Conservation (phyloP, 106 monocot genomes). For the Dendrobium huoshanense region DNA sequence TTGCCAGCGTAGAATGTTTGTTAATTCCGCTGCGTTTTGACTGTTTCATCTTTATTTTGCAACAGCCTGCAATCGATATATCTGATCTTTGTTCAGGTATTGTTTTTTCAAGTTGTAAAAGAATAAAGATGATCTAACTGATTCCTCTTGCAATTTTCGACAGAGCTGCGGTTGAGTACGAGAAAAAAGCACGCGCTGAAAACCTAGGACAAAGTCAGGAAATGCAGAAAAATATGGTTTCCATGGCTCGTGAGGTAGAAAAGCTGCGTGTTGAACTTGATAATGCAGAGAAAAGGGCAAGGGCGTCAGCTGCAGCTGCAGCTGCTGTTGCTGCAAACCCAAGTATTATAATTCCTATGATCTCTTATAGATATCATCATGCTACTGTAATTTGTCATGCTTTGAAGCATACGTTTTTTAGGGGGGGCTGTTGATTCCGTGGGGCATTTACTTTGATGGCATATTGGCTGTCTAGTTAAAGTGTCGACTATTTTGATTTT, state of each 20-base stretch:
- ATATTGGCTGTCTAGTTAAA: no score
- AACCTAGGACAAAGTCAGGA: conserved; percentile 57
- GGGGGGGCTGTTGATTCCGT: neutral
- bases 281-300: conserved; percentile 66
- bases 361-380: neutral
- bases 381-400: neutral
- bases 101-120: neutral
- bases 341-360: conserved; percentile 21
- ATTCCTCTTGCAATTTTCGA: conserved; percentile 3
- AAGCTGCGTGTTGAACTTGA: conserved; percentile 71
- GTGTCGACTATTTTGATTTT: neutral
- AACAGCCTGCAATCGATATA: neutral
- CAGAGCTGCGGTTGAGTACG: conserved; percentile 85
- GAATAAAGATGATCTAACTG: conserved; percentile 1
- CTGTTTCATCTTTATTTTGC: no score
- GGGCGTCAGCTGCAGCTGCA: conserved; percentile 36
- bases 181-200: conserved; percentile 73
- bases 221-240: conserved; percentile 73
- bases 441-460: neutral
- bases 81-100: neutral
- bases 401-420: neutral
- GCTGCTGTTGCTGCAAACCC: conserved; percentile 40
- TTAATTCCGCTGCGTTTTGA: no score
- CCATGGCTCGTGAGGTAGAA: conserved; percentile 61
- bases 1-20: no score